Percentiles rank a stretch among this genome's conserved stretches.
Conservation (phyloP, 345 rosid species). For the Gossypium stocksii region DNA sequence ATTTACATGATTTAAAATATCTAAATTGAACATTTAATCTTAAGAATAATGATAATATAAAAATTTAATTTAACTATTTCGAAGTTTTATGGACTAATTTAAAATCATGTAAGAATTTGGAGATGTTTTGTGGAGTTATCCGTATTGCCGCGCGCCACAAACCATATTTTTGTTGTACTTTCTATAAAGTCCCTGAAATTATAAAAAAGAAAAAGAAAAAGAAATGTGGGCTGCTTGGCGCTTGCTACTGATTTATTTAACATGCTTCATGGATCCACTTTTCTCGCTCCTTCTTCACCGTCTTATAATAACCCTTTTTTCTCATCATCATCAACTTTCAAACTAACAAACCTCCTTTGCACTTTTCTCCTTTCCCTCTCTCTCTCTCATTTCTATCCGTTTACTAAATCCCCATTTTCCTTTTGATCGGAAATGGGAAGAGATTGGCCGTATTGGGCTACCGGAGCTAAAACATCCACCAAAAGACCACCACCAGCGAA, state of each 20-base stretch:
- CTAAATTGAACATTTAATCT: too few relatives aligned
- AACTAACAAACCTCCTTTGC: neutral
- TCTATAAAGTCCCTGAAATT: too few relatives aligned
- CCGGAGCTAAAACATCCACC: slow-evolving; percentile 17
- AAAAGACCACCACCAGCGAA: slow-evolving; percentile 22
- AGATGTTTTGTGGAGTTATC: too few relatives aligned
- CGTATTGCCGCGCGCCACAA: too few relatives aligned
- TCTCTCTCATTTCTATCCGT: slow-evolving; percentile 9
- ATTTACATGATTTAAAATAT: too few relatives aligned
- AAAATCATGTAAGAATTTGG: too few relatives aligned
- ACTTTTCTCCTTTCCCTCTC: neutral
- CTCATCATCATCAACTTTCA: neutral
- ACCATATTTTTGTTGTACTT: too few relatives aligned
- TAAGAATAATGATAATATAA: too few relatives aligned
- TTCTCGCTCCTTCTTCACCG: slow-evolving; percentile 27
- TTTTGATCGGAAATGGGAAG: slow-evolving; percentile 8
- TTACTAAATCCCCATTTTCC: neutral
- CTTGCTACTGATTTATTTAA: neutral
- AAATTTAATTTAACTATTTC: too few relatives aligned
- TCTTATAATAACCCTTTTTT: neutral
- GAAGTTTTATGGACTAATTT: too few relatives aligned
- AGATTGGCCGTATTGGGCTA: too few relatives aligned
- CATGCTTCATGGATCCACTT: slow-evolving; percentile 41
- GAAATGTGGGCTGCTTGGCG: slow-evolving; percentile 6
- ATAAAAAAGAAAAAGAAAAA: slow-evolving; percentile 21